Evolutionary conservation across 345 rosid species (phyloP).

Genomic region (Laguncularia racemosa): DNA sequence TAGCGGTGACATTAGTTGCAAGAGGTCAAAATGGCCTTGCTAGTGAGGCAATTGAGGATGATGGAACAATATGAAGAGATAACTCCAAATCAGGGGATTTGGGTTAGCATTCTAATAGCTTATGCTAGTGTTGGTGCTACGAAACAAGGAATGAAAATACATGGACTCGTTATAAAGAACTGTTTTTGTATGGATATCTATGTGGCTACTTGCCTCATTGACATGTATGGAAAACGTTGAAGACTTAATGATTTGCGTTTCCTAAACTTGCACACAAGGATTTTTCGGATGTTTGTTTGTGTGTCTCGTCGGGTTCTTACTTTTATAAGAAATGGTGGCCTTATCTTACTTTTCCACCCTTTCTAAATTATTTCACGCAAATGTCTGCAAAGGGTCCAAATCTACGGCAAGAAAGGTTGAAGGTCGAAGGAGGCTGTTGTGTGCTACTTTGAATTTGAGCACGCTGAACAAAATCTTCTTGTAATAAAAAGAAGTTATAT

Average conservation of each 20-base stretch:
- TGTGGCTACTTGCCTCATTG: conserved; percentile 16
- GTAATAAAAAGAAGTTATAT: no score
- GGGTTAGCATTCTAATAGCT: conserved; percentile 15
- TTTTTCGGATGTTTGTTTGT: no score
- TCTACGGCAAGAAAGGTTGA: no score
- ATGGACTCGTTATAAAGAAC: conserved; percentile 10
- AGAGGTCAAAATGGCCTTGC: conserved; percentile 32
- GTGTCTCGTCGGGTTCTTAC: no score
- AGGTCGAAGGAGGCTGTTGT: no score
- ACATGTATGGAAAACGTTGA: conserved; percentile 23
- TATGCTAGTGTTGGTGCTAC: conserved; percentile 12
- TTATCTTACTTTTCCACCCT: no score
- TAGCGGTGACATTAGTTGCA: conserved; percentile 65
- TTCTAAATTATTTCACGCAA: no score
- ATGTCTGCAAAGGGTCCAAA: no score
- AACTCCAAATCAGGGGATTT: conserved; percentile 12
- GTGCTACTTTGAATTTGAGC: no score
- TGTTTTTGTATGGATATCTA: conserved; percentile 6
- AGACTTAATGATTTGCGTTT: conserved; percentile 12
- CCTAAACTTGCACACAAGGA: no score
- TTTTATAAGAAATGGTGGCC: no score
- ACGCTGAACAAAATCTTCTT: no score
- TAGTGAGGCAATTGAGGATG: conserved; percentile 11
- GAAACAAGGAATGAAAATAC: conserved; percentile 17
- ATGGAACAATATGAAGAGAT: conserved; percentile 9